These are phyloP conservation scores for Rhodotorula sp. DNA, from an alignment of 1,284 basidiomycete species.

Conservation along the genomic window DNA sequence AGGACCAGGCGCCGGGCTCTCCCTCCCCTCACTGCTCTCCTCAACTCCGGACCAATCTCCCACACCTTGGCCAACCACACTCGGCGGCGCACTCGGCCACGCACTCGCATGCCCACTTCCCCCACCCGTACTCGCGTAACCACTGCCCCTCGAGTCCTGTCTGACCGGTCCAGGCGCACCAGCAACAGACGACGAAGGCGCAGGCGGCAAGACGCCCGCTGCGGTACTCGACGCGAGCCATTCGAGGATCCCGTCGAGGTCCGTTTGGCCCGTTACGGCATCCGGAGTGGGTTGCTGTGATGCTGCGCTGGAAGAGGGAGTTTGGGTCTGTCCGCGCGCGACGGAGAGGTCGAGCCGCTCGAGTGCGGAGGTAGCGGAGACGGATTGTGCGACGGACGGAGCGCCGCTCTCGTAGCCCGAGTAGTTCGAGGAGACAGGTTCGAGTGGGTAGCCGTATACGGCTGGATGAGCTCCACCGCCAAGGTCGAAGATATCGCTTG, in stretches of 20 bases:
- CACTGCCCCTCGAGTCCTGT: neutral
- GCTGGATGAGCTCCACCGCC: constrained; percentile 1
- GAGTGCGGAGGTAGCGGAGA: constrained; percentile 8
- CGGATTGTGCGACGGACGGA: neutral
- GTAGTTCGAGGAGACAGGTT: constrained; percentile 9
- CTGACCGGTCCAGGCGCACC: neutral
- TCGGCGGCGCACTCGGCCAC: constrained; percentile 12
- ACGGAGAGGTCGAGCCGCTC: constrained; percentile 13
- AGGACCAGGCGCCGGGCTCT: neutral
- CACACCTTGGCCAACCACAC: neutral
- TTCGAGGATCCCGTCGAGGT: constrained; percentile 32
- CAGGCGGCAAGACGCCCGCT: constrained; percentile 8
- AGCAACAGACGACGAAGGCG: constrained; percentile 6
- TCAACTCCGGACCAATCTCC: neutral
- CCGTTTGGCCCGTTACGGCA: constrained; percentile 1
- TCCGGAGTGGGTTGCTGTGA: neutral
- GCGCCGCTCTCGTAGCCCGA: constrained; percentile 1
- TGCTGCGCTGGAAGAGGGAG: neutral
- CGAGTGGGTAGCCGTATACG: constrained; percentile 22
- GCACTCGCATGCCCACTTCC: neutral
- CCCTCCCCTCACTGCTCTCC: neutral
- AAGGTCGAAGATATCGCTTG: neutral
- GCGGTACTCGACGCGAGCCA: constrained; percentile 22
- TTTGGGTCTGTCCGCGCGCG: neutral
- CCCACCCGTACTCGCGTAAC: neutral